These are phyloP conservation scores for Ogataea thermomethanolica DNA, from an alignment of 805 yeast genomes.

Conservation along the genomic window DNA sequence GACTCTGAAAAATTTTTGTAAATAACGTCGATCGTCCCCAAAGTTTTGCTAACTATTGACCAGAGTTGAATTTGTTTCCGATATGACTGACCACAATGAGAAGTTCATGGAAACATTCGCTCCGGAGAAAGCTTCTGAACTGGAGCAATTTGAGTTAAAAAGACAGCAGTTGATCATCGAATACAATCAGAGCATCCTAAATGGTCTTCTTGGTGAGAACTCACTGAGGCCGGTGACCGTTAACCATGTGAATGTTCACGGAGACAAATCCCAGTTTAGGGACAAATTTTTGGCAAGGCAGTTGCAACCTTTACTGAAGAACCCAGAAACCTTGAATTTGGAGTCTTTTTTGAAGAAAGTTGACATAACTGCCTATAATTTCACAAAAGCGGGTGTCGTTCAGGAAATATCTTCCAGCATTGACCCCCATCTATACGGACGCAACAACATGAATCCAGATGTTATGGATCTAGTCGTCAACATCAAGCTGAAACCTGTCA, in stretches of 20 bases:
- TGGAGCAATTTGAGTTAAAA: constrained; percentile 26
- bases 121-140: constrained; percentile 2
- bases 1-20: constrained; percentile 6
- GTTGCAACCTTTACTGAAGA: constrained; percentile 41
- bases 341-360: constrained; percentile 37
- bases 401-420: constrained; percentile 39
- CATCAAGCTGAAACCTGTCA: constrained; percentile 48
- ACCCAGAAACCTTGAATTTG: constrained; percentile 36
- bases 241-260: constrained; percentile 44
- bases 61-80: not conserved
- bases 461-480: constrained; percentile 29
- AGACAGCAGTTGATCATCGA: constrained; percentile 27
- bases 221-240: constrained; percentile 41
- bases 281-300: constrained; percentile 44
- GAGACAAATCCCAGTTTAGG: constrained; percentile 42
- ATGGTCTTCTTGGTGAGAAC: constrained; percentile 30
- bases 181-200: constrained; percentile 28
- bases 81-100: constrained; percentile 19
- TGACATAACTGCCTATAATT: constrained; percentile 42
- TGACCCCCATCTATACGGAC: constrained; percentile 10
- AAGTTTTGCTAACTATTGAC: not conserved
- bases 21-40: constrained; percentile 11
- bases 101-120: constrained; percentile 24
- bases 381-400: constrained; percentile 41
- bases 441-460: constrained; percentile 3